Conservation (phyloP, 495 filamentous ascomycete species). For the Xylaria telfairii region DNA sequence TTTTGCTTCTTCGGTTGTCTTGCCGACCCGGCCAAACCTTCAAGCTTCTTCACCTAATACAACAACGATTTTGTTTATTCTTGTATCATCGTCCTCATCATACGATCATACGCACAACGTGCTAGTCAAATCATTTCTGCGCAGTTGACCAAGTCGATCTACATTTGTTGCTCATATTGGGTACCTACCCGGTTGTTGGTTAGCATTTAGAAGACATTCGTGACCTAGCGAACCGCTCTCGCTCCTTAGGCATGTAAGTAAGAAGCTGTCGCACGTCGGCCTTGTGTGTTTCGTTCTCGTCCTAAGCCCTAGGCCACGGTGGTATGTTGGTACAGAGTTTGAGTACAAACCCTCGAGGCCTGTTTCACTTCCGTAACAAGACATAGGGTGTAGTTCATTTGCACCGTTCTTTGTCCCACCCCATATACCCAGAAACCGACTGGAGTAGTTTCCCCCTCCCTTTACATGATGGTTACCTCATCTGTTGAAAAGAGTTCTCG, state of each 20-base stretch:
- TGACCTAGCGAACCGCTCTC: constrained; percentile 13
- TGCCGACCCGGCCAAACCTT: constrained; percentile 14
- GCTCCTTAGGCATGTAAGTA: constrained; percentile 22
- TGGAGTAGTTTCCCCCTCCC: neutral
- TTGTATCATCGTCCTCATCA: constrained; percentile 7
- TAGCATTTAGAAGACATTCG: constrained; percentile 10
- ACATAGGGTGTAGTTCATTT: constrained; percentile 9
- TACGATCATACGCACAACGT: neutral
- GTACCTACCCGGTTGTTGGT: neutral
- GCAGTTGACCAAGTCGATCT: constrained; percentile 25
- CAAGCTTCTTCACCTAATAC: constrained; percentile 18
- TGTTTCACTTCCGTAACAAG: constrained; percentile 11
- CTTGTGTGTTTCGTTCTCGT: neutral
- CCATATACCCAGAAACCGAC: neutral
- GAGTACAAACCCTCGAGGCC: neutral
- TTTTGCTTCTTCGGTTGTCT: constrained; percentile 26
- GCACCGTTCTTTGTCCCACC: constrained; percentile 4
- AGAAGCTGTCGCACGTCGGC: constrained; percentile 2
- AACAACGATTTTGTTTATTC: constrained; percentile 19
- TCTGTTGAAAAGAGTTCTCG: neutral
- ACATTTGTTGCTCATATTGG: constrained; percentile 29
- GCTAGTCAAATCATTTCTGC: neutral
- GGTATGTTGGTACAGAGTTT: constrained; percentile 2
- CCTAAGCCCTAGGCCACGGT: neutral
- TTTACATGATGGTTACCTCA: neutral